Evolutionary conservation across 2,329 filamentous ascomycete genomes (phyloP), one percentile per base, ranked within the genome.

Genomic region (Chaetomium strumarium): DNA sequence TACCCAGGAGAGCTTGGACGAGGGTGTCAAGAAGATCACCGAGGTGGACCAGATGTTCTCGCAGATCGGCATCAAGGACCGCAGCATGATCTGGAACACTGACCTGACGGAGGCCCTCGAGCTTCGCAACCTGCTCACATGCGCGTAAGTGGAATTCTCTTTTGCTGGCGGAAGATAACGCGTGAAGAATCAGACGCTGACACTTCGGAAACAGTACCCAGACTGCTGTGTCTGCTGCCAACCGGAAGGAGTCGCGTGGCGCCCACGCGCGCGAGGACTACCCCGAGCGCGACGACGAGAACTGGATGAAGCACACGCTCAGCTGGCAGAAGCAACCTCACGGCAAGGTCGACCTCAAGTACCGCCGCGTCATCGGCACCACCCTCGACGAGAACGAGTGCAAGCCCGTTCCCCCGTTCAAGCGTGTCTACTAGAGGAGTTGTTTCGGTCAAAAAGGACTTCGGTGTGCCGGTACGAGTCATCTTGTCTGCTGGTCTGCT

Each of bases 81-180:
- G 93, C 72, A 95, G 89, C 80, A 96, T 97, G 92, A 97, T 97
- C 78, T 97, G 92, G 92, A 97, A 97, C 84, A 90, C 88, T 20
- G 92, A 97, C 68, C 83, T 97, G 37, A 90, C 96, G 57, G 92
- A 97, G 80, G 95, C 92, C 8, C 83, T 99, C 52, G 93, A 99
- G 75, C 79, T 97, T 67, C 83, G 91, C 67, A 99, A 99, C 73
- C 74, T 99, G 66, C 77, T 99, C 68, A 97, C 93, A 66, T 97
- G 93, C 84, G 92, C 91, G 83, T 90, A 84, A 76, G 86, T 86
- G 2, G 34, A 36, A 8, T 42, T 5, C 44, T 29, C n/a, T 13
- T 6, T 16, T 13, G 19, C 13, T 34, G 4, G 39, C 3, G 6
- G 14, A 19, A 14, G n/a, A 37, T 11, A 34, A 34, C 16, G n/a